Percentiles rank a stretch among this genome's conserved stretches.
Evolutionary conservation across 805 yeast species (phyloP).

Genomic region (Hanseniaspora jakobsenii): DNA sequence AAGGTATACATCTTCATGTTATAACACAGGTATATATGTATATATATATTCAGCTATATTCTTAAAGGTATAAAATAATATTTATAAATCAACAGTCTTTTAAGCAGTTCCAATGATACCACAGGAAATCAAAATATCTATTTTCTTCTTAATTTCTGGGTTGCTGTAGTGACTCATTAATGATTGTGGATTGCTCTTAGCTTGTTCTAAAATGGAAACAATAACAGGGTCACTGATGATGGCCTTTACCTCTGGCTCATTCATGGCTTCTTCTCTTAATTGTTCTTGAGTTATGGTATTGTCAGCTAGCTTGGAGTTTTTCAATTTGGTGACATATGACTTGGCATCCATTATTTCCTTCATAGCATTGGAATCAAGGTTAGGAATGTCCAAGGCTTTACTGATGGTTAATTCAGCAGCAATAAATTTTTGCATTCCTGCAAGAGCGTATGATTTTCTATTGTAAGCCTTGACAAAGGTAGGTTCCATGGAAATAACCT

Average conservation of each 20-base stretch:
- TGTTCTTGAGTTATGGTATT: constrained; percentile 73
- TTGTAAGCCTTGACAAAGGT: constrained; percentile 85
- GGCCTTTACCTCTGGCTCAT: constrained; percentile 87
- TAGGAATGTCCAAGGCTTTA: constrained; percentile 61
- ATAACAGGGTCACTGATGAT: constrained; percentile 90
- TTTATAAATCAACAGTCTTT: too few species aligned
- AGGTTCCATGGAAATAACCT: constrained; percentile 81
- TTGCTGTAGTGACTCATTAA: constrained; percentile 95
- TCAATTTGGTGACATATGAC: constrained; percentile 43
- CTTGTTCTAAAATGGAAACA: constrained; percentile 90
- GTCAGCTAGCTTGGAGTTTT: constrained; percentile 50
- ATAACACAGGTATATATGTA: too few species aligned
- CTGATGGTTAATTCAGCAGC: constrained; percentile 71
- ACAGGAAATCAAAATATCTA: constrained; percentile 82
- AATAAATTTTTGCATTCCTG: constrained; percentile 78
- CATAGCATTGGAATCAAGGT: constrained; percentile 36
- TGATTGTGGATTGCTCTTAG: constrained; percentile 91
- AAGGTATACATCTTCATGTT: too few species aligned
- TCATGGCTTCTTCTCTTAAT: constrained; percentile 76
- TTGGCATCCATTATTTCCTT: constrained; percentile 31
- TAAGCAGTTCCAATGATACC: constrained; percentile 89
- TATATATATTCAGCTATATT: too few species aligned
- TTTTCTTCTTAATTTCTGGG: constrained; percentile 81
- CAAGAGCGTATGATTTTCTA: constrained; percentile 89
- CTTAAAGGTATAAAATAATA: too few species aligned